A percentile compares a stretch with the other conserved stretches of the same genome.
Conservation (phyloP, 1,284 basidiomycete genomes). For the Vanrija sp. region DNA sequence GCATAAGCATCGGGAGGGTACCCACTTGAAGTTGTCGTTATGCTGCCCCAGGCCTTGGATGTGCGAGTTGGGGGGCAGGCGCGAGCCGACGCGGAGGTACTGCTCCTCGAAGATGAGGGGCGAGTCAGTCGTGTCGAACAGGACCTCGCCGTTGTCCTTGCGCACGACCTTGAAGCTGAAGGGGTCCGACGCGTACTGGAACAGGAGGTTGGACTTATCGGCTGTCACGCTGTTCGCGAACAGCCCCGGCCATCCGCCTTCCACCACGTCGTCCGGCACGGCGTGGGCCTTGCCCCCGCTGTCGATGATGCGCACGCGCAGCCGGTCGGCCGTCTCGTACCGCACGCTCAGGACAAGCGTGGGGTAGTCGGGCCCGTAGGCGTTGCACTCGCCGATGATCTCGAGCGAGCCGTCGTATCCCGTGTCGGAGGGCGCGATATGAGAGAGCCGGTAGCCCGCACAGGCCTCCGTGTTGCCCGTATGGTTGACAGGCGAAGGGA, state of each 20-base stretch:
- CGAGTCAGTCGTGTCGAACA: conserved; percentile 66
- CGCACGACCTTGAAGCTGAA: conserved; percentile 77
- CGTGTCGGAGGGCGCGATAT: neutral
- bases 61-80: conserved; percentile 54
- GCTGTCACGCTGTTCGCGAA: conserved; percentile 52
- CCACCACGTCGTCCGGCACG: conserved; percentile 62
- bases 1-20: conserved; percentile 53
- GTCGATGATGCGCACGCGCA: conserved; percentile 69
- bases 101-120: conserved; percentile 76
- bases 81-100: conserved; percentile 59
- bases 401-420: conserved; percentile 23
- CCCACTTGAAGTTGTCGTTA: conserved; percentile 14
- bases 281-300: conserved; percentile 58
- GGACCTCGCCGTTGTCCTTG: conserved; percentile 50
- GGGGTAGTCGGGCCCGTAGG: conserved; percentile 64
- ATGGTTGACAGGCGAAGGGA: conserved; percentile 24
- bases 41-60: conserved; percentile 71
- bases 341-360: conserved; percentile 56
- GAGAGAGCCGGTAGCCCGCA: conserved; percentile 25
- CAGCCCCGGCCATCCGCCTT: conserved; percentile 57
- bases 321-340: conserved; percentile 37
- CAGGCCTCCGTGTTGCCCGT: conserved; percentile 23
- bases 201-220: conserved; percentile 46
- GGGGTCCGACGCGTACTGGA: conserved; percentile 62
- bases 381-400: conserved; percentile 57